Conservation (phyloP, 345 rosid species). For the Psidium friedrichsthalianum region DNA sequence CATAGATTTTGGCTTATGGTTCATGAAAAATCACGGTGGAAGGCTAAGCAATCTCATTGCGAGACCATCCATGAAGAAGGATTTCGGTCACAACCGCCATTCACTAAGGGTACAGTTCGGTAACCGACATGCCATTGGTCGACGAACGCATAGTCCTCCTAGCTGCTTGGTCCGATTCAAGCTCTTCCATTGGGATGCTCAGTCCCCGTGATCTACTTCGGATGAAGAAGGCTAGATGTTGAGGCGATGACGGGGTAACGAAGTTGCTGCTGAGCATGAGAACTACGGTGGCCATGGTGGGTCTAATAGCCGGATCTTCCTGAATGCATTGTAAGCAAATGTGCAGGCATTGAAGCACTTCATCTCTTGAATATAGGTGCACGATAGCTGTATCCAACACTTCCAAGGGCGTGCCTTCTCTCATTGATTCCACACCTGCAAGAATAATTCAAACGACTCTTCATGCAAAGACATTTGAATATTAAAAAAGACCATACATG, state of each 20-base stretch:
- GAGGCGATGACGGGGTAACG: not conserved
- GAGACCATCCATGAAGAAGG: not conserved
- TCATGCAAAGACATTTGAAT: not conserved
- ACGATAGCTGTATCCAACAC: not conserved
- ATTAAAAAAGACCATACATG: not conserved
- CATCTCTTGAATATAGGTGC: not conserved
- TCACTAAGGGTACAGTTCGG: constrained; percentile 26
- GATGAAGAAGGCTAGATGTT: not conserved
- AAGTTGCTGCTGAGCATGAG: not conserved
- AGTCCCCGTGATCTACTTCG: not conserved
- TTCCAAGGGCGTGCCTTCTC: not conserved
- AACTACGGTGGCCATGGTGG: not conserved
- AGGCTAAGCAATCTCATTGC: too few relatives aligned
- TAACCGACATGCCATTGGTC: constrained; percentile 22
- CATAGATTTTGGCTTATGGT: too few relatives aligned
- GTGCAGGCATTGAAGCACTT: not conserved
- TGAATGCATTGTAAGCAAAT: not conserved
- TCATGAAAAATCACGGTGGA: too few relatives aligned
- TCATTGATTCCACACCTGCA: not conserved
- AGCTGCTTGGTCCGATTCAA: not conserved
- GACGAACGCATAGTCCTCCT: constrained; percentile 10
- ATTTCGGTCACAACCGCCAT: not conserved
- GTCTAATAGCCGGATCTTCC: not conserved
- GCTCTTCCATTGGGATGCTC: not conserved
- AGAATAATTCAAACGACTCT: not conserved